These are phyloP conservation scores for Dendrobium nobile DNA, from an alignment of 106 monocot genomes.

Conservation along the genomic window DNA sequence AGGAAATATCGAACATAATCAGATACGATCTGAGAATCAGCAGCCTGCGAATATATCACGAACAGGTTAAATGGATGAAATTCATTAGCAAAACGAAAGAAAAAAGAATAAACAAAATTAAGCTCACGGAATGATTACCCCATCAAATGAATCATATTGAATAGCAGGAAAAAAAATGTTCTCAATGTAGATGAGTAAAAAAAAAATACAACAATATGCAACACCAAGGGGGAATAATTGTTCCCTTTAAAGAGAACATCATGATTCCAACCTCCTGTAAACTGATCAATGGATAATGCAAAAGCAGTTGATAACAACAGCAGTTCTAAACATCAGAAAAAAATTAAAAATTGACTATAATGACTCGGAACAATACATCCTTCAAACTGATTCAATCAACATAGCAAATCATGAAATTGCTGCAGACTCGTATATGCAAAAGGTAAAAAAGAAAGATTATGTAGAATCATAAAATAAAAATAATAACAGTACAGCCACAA, in stretches of 20 bases:
- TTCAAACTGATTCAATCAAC: background rate
- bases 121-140: background rate
- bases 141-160: background rate
- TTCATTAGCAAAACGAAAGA: background rate
- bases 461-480: background rate
- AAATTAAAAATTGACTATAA: background rate
- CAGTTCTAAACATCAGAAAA: background rate
- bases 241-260: background rate
- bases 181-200: background rate
- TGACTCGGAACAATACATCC: background rate
- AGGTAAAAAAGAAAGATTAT: background rate
- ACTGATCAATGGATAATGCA: background rate
- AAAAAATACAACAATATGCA: background rate
- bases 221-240: background rate
- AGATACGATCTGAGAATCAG: conserved; percentile 77
- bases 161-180: background rate
- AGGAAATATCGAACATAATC: conserved; percentile 91
- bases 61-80: background rate
- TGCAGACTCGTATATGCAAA: background rate
- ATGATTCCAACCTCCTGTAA: background rate
- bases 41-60: conserved; percentile 45
- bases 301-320: background rate
- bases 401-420: background rate
- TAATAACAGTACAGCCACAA: background rate
- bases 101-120: background rate